These are phyloP conservation scores for Lojkania enalia DNA, from an alignment of 2,329 filamentous ascomycete species.

Conservation along the genomic window DNA sequence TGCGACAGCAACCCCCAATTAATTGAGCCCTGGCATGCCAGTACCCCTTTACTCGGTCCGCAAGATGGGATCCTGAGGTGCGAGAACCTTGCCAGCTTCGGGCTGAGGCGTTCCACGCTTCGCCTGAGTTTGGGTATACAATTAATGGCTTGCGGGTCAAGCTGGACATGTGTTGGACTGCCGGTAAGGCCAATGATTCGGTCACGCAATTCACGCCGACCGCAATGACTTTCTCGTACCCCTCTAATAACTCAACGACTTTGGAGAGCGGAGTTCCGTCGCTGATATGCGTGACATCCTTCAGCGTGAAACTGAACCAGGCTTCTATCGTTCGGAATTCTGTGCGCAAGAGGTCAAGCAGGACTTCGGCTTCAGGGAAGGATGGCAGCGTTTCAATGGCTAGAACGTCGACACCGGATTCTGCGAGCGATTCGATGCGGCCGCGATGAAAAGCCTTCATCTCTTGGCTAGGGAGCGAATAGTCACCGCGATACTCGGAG, in stretches of 20 bases:
- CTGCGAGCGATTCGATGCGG: constrained; percentile 47
- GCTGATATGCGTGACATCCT: constrained; percentile 40
- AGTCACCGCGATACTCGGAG: constrained; percentile 52
- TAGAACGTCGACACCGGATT: constrained; percentile 49
- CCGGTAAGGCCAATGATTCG: constrained; percentile 36
- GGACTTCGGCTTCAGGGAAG: constrained; percentile 43
- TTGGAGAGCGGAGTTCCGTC: constrained; percentile 47
- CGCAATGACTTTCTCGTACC: constrained; percentile 41
- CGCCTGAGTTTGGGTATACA: constrained; percentile 53
- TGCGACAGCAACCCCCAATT: constrained; percentile 54
- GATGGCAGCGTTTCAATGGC: constrained; percentile 53
- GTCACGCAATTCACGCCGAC: constrained; percentile 53
- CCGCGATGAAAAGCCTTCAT: constrained; percentile 50
- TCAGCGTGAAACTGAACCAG: constrained; percentile 50
- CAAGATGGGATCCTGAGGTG: constrained; percentile 26
- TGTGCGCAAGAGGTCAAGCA: constrained; percentile 43
- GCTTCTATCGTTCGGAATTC: constrained; percentile 45
- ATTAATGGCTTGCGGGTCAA: constrained; percentile 41
- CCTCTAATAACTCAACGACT: constrained; percentile 37
- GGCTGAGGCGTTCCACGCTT: constrained; percentile 49
- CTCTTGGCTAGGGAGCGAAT: constrained; percentile 32
- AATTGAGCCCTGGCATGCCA: constrained; percentile 44
- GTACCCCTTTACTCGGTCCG: constrained; percentile 39
- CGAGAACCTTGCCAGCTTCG: constrained; percentile 41
- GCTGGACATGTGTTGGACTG: constrained; percentile 36